A percentile compares a stretch with the other conserved stretches of the same genome.
These are phyloP conservation scores for Borovskyia barvae DNA, from an alignment of 208 protist species.

Conservation along the genomic window DNA sequence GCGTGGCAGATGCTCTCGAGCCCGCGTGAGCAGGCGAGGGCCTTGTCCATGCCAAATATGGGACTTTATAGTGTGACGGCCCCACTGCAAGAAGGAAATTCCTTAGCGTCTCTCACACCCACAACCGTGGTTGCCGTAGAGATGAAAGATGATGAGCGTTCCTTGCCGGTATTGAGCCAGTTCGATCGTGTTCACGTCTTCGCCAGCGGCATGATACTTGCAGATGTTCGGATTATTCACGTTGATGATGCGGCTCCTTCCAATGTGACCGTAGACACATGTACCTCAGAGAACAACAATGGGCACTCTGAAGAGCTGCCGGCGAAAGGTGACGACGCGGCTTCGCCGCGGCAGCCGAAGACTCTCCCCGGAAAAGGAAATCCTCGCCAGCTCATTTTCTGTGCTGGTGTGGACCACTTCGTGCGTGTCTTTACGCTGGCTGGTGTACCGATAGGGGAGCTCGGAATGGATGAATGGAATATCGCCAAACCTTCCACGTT, in stretches of 20 bases:
- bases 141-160: constrained; percentile 23
- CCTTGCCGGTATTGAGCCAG: constrained; percentile 23
- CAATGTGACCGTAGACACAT: too few relatives aligned
- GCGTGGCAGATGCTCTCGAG: constrained; percentile 23
- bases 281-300: too few relatives aligned
- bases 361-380: too few relatives aligned
- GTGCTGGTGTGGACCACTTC: constrained; percentile 57
- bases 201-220: constrained; percentile 29
- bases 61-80: constrained; percentile 16
- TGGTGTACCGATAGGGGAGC: constrained; percentile 69
- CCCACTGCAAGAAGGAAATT: background rate
- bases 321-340: too few relatives aligned
- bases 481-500: constrained; percentile 37
- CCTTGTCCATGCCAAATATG: constrained; percentile 40
- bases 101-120: background rate
- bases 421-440: constrained; percentile 65
- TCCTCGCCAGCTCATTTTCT: constrained; percentile 47
- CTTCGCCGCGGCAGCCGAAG: too few relatives aligned
- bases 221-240: constrained; percentile 22
- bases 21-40: constrained; percentile 23
- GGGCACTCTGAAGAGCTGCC: too few relatives aligned
- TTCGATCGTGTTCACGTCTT: constrained; percentile 47
- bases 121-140: background rate
- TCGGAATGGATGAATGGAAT: constrained; percentile 67
- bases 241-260: constrained; percentile 4